Base-by-base conservation (phyloP, 768 basidiomycete species). In the Stropharia rugosoannulata region DNA sequence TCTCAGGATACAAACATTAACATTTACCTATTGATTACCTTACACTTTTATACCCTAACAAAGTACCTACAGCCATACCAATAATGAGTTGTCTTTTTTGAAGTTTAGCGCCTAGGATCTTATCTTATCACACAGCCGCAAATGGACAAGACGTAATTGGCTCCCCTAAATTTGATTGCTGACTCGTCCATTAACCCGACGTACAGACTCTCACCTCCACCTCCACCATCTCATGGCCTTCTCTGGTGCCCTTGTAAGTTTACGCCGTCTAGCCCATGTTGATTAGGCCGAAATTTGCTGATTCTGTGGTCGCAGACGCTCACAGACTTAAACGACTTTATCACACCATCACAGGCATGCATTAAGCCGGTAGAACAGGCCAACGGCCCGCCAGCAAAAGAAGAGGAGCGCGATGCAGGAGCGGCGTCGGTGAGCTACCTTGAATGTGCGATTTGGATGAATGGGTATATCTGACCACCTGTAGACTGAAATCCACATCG, bases 291-390 rank as follows among this genome's bases (percentile, higher is more conserved):
- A 32, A 32, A 32, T 32, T 41, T 54, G 55, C 27, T 37, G 22
- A 45, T 43, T 50, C 22, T 22, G 44, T 25, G 18, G 9, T 25
- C 32, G 32, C 50, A 95, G 93, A 95, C 90, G 8, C 75, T 98
- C 45, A 93, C 93, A 16, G 95, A 96, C 72, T 80, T 98, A 48
- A 98, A 98, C 69, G 97, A 98, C 72, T 99, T 95, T 70, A 92
- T 99, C 41, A 90, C 93, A 0, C 97, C 97, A 1, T 90, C 94
- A 1, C 96, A 98, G 73, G 90, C 90, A 16, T 99, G 97, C 72
- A 98, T 98, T 73, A 97, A 98, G 66, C 96, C 97, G 0, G 93
- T 98, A 19, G 69, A 81, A 74, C 69, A 81, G 57, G 55, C 65
- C 5, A 74, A 79, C 61, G 68, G 62, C 18, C 65, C 62, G 9